Evolutionary conservation across 2,329 filamentous ascomycete genomes (phyloP), one percentile per base, ranked within the genome.

Genomic region (Arachnomyces sp.): DNA sequence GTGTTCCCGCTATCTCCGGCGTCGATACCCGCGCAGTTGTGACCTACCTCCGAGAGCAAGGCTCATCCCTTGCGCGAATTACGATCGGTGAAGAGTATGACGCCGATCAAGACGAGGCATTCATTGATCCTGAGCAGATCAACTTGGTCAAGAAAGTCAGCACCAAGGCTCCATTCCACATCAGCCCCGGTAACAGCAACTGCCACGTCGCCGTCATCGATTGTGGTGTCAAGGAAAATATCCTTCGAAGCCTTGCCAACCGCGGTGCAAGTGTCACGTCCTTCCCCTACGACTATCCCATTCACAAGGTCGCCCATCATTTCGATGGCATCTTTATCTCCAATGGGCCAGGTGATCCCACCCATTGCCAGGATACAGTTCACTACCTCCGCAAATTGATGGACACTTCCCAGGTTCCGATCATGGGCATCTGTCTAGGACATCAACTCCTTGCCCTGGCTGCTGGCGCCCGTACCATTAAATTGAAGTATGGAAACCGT

Each of bases 171-270:
- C 92, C 92, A 31, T 98, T 96, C 73, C 87, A 96, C 56, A 84
- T 96, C 50, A 84, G 86, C 63, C 88, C 89, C 38, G 78, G 81
- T 25, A 78, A 83, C 51, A 87, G 90, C 48, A 80, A 84, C 57
- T 82, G 86, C 63, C 92, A 98, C 69, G 80, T 98, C 53, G 92
- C 90, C 44, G 77, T 98, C 52, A 84, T 98, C 61, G 92, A 98
- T 69, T 98, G 92, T 59, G 92, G 92, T 73, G 92, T 96, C 53
- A 98, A 98, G 78, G 92, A 98, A 78, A 98, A 98, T 73, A 98
- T 98, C 56, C 81, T 98, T 44, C 87, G 92, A 59, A 93, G 86
- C 63, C 75, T 98, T 45, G 89, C 96, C 59, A 82, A 78, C 67
- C 88, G 92, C 49, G 92, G 92, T 45, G 86, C 89, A 39, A 89